Percentiles rank a stretch among this genome's conserved stretches.
phyloP scores from a whole-genome alignment of 2,329 filamentous ascomycete genomes.

The Chrysoporthe deuterocubensis region DNA sequence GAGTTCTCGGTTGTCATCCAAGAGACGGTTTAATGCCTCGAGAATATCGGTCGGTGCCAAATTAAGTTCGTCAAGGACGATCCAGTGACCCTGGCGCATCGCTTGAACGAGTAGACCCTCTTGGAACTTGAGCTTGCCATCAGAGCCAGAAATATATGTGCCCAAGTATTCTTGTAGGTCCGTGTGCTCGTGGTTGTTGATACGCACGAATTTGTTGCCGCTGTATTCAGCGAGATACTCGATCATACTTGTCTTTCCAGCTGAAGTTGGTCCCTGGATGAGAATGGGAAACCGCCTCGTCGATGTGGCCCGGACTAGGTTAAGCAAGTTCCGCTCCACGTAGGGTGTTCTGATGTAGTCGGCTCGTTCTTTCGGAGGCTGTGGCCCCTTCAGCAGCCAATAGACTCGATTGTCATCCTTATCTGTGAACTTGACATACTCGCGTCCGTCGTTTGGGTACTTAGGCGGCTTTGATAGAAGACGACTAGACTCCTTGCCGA shows the following conservation, averaged over 20 bases:
- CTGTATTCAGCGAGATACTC: conserved; percentile 97
- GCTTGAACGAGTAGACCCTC: conserved; percentile 94
- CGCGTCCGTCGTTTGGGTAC: conserved; percentile 73
- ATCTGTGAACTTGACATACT: conserved; percentile 80
- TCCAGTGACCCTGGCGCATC: conserved; percentile 92
- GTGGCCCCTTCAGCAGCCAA: conserved; percentile 81
- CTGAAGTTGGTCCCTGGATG: conserved; percentile 94
- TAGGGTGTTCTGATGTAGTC: conserved; percentile 98
- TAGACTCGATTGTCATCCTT: conserved; percentile 72
- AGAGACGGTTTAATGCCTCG: conserved; percentile 89
- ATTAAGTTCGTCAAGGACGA: conserved; percentile 96
- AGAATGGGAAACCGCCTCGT: conserved; percentile 91
- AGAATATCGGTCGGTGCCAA: conserved; percentile 95
- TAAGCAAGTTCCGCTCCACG: conserved; percentile 91
- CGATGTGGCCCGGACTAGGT: conserved; percentile 90
- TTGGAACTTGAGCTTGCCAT: conserved; percentile 87
- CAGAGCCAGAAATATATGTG: conserved; percentile 84
- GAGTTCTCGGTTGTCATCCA: conserved; percentile 96
- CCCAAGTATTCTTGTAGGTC: conserved; percentile 97
- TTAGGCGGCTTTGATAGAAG: conserved; percentile 79
- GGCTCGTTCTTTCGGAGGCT: conserved; percentile 69
- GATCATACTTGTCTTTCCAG: conserved; percentile 99
- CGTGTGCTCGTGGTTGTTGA: conserved; percentile 99
- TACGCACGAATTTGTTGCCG: conserved; percentile 95
- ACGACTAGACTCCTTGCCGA: conserved; percentile 68